Evolutionary conservation across 192 early-diverging fungal species (phyloP), one percentile per base, ranked within the genome.

Genomic region (Chytriomyces hyalinus): DNA sequence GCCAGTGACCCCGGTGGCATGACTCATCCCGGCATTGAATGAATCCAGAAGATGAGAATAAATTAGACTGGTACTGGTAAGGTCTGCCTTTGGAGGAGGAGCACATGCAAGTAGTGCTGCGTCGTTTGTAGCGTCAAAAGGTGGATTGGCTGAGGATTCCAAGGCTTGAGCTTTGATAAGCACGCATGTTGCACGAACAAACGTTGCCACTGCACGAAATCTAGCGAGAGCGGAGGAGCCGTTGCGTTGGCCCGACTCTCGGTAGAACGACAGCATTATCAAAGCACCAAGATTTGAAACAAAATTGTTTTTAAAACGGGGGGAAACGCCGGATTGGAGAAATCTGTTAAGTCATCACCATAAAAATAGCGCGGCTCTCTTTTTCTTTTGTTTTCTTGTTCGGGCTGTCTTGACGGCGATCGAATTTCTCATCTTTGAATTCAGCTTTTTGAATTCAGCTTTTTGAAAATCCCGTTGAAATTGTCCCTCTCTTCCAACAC

Each of bases 131-230:
- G 13, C 15, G 53, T 57, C 53, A 57, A 57, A 57, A 20, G 15
- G 13, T 20, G 13, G 15, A 13, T 57, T 57, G 13, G 20, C 13
- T n/a, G 13, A 13, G 8, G 46, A 13, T 6, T 15, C 63, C 13
- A 47, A 61, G 22, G 24, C 53, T 43, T 49, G 15, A 48, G n/a
- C 47, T 6, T 43, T 45, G 45, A 46, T 13, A 7, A 75, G 47
- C n/a, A 75, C 61, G 63, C 13, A 9, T 17, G 73, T 75, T 7
- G 28, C 73, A 10, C 48, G 44, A 6, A 75, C 63, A 51, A 75
- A 75, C 47, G 10, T 44, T 7, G 73, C 73, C 10, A 65, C 20
- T 6, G 63, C 13, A 9, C 73, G 61, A 26, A 75, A 75, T 10
- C 73, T 61, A 43, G 43, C 10, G 61, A 62, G 46, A 44, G 72